Evolutionary conservation across 108 stramenopile species (phyloP).

Genomic region (Discostella pseudostelligera): DNA sequence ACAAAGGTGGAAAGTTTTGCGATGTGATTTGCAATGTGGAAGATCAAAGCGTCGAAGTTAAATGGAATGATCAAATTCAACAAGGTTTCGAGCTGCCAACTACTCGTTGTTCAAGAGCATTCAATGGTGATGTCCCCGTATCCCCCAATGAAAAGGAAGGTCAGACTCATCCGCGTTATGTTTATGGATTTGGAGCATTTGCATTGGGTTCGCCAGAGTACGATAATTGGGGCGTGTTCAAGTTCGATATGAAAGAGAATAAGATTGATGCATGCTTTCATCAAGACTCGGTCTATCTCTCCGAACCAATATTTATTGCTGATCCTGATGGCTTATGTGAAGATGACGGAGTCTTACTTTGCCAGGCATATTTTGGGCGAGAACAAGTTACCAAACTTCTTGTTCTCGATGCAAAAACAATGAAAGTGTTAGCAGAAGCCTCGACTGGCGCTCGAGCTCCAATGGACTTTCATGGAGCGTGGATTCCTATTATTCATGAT

Average conservation of each 20-base stretch:
- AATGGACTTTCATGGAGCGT: conserved; percentile 50
- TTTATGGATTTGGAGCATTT: too few species aligned
- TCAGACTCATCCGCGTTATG: too few species aligned
- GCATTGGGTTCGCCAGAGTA: conserved; percentile 38
- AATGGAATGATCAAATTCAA: too few species aligned
- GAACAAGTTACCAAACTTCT: conserved; percentile 38
- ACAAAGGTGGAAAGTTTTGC: too few species aligned
- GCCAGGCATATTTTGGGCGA: conserved; percentile 34
- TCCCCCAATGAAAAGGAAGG: too few species aligned
- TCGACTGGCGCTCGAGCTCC: conserved; percentile 31
- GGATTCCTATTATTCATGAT: conserved; percentile 14
- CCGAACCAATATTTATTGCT: conserved; percentile 46
- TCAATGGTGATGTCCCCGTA: too few species aligned
- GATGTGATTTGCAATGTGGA: too few species aligned
- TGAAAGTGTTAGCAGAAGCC: conserved; percentile 33
- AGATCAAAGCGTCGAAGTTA: too few species aligned
- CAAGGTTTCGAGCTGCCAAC: too few species aligned
- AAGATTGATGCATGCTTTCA: conserved; percentile 27
- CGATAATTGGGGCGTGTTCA: conserved; percentile 46
- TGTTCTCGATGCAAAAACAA: conserved; percentile 43
- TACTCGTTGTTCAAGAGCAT: too few species aligned
- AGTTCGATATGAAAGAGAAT: conserved; percentile 38
- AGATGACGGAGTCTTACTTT: conserved; percentile 49
- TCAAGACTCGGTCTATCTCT: conserved; percentile 39
- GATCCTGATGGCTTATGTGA: conserved; percentile 28